Evolutionary conservation across 164 flowering plant species (phyloP), one percentile per base, ranked within the genome.

Genomic region (Cinnamomum chago): DNA sequence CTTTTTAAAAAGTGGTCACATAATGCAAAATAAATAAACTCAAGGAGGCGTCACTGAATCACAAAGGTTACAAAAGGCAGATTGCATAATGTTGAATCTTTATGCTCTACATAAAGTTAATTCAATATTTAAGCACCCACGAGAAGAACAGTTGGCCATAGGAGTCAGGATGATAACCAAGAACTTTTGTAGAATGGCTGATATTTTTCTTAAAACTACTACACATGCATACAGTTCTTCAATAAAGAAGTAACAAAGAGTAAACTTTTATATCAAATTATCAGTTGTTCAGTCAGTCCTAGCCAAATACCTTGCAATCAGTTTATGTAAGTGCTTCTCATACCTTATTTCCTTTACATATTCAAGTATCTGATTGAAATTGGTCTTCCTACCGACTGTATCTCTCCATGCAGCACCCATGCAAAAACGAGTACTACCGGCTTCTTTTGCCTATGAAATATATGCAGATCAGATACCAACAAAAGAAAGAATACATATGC

Each of bases 331-430:
- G 15, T 24, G 30, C 24, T 58, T 66, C 14, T 2, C 10, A 70
- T 84, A 95, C 99, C 98, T 92, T 73, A 96, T 96, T 83, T 91
- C 97, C 80, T 92, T 94, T 14, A 96, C 97, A 79, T 90, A 94
- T 68, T 92, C 99, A 76, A 96, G 90, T 73, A 96, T 92, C 71
- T 94, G 92, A 70, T 86, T 96, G 83, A 96, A 94, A 83, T 94
- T 96, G 68, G 98, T 94, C 79, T 94, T 96, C 84, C 97, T 88
- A 79, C 98, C 99, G 20, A 92, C 76, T 0, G 97, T 96, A 73
- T 96, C 99, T 77, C 99, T 90, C 98, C 99, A 96, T 60, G 98
- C 99, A 81, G 98, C 99, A 82, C 98, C 99, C 98, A 96, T 96
- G 80, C 99, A 96, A 78, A 96, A 96, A 55, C 99, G 93, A 51